Base-by-base conservation (phyloP, 2,329 filamentous ascomycete species). In the Parastagonospora nodorum region DNA sequence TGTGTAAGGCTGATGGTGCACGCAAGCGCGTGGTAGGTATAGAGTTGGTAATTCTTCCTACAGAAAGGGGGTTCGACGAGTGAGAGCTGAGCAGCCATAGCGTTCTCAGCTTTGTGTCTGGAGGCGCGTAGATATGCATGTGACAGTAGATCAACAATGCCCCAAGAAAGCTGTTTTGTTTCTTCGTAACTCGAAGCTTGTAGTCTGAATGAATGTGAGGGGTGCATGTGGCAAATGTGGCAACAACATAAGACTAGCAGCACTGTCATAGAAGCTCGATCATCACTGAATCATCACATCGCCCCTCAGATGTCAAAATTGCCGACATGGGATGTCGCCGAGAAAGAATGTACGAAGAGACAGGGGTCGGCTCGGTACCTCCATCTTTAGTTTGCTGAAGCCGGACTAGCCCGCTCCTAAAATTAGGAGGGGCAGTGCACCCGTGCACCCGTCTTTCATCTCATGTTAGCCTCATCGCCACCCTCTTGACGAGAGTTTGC, bases 381-480 rank as follows among this genome's bases (percentile, higher is more conserved):
- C 31, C 8, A 27, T 12, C n/a, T 29, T 19, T 15, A 27, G 37
- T 28, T 53, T 49, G 48, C 32, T 42, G n/a, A n/a, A 15, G 9
- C n/a, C 12, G 32, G 42, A 8, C 42, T 61, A 60, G 59, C 43
- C 3, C 19, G 53, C 27, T n/a, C 48, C 63, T 63, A 68, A 63
- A 66, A 59, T 61, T 69, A 69, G 64, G 52, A 29, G 61, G 59
- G 63, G 64, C 64, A 61, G 63, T 69, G 62, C 63, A 59, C 50
- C 45, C 38, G 30, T 46, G 30, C 40, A 19, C 38, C 37, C 33
- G 28, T 52, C 56, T 50, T 58, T 46, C 50, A 60, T 51, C 49
- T 51, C 48, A 31, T 48, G 51, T 49, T 57, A 51, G 55, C 50
- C 30, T 42, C 55, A 61, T 54, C 55, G 56, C 59, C 61, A 60